Base-by-base conservation (phyloP, 2,329 filamentous ascomycete genomes). In the Aschersonia sp. region DNA sequence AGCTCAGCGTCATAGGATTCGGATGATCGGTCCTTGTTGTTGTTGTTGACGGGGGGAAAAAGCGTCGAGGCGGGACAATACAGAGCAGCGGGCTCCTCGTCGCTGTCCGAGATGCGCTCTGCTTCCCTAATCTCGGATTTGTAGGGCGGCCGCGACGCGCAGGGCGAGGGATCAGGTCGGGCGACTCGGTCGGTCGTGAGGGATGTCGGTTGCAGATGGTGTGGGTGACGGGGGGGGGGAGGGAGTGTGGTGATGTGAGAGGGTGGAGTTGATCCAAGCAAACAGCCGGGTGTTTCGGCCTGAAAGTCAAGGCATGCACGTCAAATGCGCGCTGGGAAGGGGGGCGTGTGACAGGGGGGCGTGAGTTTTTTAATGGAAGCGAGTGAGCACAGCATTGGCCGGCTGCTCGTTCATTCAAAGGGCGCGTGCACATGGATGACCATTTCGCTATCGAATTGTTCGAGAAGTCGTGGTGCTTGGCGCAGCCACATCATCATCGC, bases 271-370 rank as follows among this genome's bases (percentile, higher is more conserved):
- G 47, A 42, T 40, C 10, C 40, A 47, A 47, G 50, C 29, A 20
- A 50, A 6, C 30, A 20, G 40, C 9, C 9, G 43, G 50, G 29
- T 51, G 50, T 50, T 32, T 20, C n/a, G 48, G 59, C 60, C 60
- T 62, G 60, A 61, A 59, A 61, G 52, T 55, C 58, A 51, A 62
- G 60, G 60, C 60, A 61, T 10, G 32, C 20, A 20, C 20, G 20
- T 20, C 20, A 20, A 20, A 20, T 20, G 20, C 20, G 20, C 20
- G 20, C 20, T 20, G 20, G 20, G 20, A 20, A 20, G 20, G 20
- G 20, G 20, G 20, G 20, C 20, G 20, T 20, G 20, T 20, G 20
- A 20, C 20, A 20, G 20, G 20, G 20, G 20, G 20, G 20, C 20
- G 20, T 20, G 20, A 20, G 20, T 20, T 20, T 20, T 20, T 20